Evolutionary conservation across 768 basidiomycete species (phyloP).

Genomic region (Mrakia gelida): DNA sequence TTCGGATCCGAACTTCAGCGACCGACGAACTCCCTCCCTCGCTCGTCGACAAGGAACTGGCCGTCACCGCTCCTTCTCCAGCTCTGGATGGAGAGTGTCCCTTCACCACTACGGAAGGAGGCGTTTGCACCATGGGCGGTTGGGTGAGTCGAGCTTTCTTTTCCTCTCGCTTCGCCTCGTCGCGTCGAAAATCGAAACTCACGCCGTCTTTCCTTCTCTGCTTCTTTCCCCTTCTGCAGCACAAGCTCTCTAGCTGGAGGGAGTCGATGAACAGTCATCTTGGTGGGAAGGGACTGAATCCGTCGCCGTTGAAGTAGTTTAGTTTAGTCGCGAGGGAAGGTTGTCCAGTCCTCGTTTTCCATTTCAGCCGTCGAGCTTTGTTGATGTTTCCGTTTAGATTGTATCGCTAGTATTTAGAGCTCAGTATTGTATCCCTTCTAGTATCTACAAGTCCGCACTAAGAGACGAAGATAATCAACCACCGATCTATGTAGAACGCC

Average conservation of each 20-base stretch:
- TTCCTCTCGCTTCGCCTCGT: background rate
- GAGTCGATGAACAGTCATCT: conserved; percentile 8
- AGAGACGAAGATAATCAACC: too few relatives aligned
- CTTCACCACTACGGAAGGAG: background rate
- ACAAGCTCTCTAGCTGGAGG: background rate
- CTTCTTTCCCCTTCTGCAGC: background rate
- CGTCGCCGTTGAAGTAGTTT: background rate
- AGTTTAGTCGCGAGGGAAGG: background rate
- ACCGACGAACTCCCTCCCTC: background rate
- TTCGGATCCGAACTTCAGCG: background rate
- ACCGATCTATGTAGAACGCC: too few relatives aligned
- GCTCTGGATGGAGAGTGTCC: conserved; percentile 12
- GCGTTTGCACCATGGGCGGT: background rate
- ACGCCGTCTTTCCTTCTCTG: background rate
- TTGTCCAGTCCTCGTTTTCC: too few relatives aligned
- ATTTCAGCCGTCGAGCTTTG: too few relatives aligned
- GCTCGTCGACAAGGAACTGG: background rate
- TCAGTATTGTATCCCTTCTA: too few relatives aligned
- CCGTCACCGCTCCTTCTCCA: background rate
- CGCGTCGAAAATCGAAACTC: background rate
- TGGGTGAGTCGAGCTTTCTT: background rate
- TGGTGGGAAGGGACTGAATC: background rate
- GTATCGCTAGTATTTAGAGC: too few relatives aligned
- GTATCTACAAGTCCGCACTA: too few relatives aligned
- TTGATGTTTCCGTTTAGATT: too few relatives aligned